phyloP scores from a whole-genome alignment of 1,284 basidiomycete species.

The Cutaneotrichosporon cutaneum region DNA sequence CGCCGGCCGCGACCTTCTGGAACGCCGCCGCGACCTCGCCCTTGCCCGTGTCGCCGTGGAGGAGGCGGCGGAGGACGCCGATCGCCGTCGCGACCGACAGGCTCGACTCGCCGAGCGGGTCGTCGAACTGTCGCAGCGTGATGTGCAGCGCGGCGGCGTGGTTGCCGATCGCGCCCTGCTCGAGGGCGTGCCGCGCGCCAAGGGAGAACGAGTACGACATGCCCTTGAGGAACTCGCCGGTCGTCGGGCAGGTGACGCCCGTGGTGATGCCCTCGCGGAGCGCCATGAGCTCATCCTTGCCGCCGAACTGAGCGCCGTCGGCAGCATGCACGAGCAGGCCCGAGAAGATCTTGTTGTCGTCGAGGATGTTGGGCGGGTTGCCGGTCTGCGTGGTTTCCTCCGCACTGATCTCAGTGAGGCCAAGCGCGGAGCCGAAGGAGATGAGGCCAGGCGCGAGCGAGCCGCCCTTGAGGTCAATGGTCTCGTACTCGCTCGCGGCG shows the following conservation, averaged over 20 bases:
- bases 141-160: slow-evolving; percentile 71
- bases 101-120: slow-evolving; percentile 49
- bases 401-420: slow-evolving; percentile 53
- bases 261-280: slow-evolving; percentile 62
- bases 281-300: slow-evolving; percentile 64
- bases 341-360: slow-evolving; percentile 58
- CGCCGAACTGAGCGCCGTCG: slow-evolving; percentile 70
- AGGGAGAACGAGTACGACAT: slow-evolving; percentile 66
- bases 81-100: slow-evolving; percentile 67
- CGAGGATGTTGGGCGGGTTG: slow-evolving; percentile 13
- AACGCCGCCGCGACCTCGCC: slow-evolving; percentile 60
- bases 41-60: slow-evolving; percentile 52
- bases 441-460: slow-evolving; percentile 52
- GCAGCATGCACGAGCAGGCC: slow-evolving; percentile 63
- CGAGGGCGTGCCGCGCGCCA: slow-evolving; percentile 64
- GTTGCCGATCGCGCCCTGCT: slow-evolving; percentile 66
- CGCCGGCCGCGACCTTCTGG: slow-evolving; percentile 60
- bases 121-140: slow-evolving; percentile 49
- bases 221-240: slow-evolving; percentile 58
- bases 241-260: slow-evolving; percentile 56
- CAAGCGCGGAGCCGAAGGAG: slow-evolving; percentile 52
- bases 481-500: slow-evolving; percentile 22
- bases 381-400: slow-evolving; percentile 71
- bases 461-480: slow-evolving; percentile 53
- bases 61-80: slow-evolving; percentile 64